phyloP scores from a whole-genome alignment of 2,329 filamentous ascomycete species.

The Pseudocercospora crystallina region DNA sequence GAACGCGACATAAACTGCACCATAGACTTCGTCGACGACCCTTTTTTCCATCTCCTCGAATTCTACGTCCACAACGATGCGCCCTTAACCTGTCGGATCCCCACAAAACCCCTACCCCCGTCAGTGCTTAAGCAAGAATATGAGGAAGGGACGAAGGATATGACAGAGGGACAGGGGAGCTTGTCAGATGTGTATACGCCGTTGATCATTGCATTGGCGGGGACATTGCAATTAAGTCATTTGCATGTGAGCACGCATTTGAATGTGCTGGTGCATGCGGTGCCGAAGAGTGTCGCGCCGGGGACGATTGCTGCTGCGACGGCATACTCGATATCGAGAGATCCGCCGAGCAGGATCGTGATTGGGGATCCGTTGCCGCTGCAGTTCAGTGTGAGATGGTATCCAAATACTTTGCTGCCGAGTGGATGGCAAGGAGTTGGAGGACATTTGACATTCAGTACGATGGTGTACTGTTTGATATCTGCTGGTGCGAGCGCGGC shows the following conservation, averaged over 20 bases:
- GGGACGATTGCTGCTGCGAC: conserved; percentile 84
- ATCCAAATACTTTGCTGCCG: conserved; percentile 70
- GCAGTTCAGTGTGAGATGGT: conserved; percentile 82
- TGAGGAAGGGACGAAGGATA: conserved; percentile 35
- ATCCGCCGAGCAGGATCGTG: conserved; percentile 64
- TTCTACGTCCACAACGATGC: conserved; percentile 98
- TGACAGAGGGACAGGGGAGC: conserved; percentile 38
- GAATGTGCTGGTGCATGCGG: conserved; percentile 79
- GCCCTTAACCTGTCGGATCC: conserved; percentile 85
- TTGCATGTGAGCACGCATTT: conserved; percentile 86
- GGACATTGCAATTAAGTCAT: conserved; percentile 83
- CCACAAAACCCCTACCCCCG: conserved; percentile 65
- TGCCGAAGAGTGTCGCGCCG: conserved; percentile 52
- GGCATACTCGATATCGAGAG: conserved; percentile 73
- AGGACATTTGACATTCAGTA: conserved; percentile 52
- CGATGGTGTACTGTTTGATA: conserved; percentile 50
- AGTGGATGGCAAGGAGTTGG: conserved; percentile 53
- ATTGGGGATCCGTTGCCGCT: conserved; percentile 84
- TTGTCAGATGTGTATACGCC: conserved; percentile 65
- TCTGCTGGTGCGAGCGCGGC: conserved; percentile 50
- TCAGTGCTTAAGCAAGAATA: conserved; percentile 36
- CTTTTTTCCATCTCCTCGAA: conserved; percentile 85
- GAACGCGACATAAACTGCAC: conserved; percentile 82
- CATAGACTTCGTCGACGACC: conserved; percentile 71
- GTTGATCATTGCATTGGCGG: conserved; percentile 82